A percentile compares a stretch with the other conserved stretches of the same genome.
These are phyloP conservation scores for Umbelopsis vinacea DNA, from an alignment of 192 early-diverging fungal species.

Conservation along the genomic window DNA sequence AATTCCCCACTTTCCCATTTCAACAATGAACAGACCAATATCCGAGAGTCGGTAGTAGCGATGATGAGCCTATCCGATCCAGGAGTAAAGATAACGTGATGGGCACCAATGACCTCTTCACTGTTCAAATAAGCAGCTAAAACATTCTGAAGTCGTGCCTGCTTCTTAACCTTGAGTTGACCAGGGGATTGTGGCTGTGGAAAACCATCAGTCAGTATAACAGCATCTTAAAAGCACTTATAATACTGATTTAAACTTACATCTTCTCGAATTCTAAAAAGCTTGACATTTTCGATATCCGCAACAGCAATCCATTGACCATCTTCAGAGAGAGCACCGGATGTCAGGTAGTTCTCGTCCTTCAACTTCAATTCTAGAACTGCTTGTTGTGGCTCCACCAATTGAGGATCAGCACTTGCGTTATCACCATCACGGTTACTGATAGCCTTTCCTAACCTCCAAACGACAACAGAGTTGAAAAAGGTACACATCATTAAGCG, in stretches of 20 bases:
- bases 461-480: slow-evolving; percentile 76
- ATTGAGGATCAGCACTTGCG: slow-evolving; percentile 49
- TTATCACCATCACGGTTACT: slow-evolving; percentile 26
- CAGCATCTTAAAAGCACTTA: not conserved
- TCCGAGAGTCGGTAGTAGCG: slow-evolving; percentile 73
- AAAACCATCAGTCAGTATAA: not conserved
- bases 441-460: slow-evolving; percentile 74
- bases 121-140: slow-evolving; percentile 35
- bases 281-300: slow-evolving; percentile 69
- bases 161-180: slow-evolving; percentile 50
- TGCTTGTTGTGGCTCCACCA: slow-evolving; percentile 67
- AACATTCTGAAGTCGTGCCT: slow-evolving; percentile 42
- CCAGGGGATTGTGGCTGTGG: slow-evolving; percentile 31
- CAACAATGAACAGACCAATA: slow-evolving; percentile 78
- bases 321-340: slow-evolving; percentile 78
- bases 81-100: slow-evolving; percentile 76
- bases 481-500: slow-evolving; percentile 66
- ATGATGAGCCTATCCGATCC: slow-evolving; percentile 78
- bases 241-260: slow-evolving; percentile 38
- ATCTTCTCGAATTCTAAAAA: slow-evolving; percentile 63
- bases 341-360: slow-evolving; percentile 67
- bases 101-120: slow-evolving; percentile 56
- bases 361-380: slow-evolving; percentile 81
- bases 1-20: slow-evolving; percentile 62
- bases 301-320: slow-evolving; percentile 85